phyloP scores from a whole-genome alignment of 495 filamentous ascomycete genomes.

The Penicillium coffeae region DNA sequence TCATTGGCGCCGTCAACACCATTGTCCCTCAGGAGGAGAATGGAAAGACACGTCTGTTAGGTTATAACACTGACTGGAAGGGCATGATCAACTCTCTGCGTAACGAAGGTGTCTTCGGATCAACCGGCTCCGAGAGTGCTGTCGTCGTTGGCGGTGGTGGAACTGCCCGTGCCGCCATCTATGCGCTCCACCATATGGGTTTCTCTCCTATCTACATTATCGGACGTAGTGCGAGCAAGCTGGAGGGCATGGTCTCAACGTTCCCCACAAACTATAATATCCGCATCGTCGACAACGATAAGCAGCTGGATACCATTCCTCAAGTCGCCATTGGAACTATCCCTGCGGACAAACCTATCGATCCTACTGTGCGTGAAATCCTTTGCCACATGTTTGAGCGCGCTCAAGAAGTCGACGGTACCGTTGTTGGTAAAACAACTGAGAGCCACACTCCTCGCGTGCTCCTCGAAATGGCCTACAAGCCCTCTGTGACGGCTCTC shows the following conservation, averaged over 20 bases:
- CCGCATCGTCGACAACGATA: constrained; percentile 52
- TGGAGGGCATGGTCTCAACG: constrained; percentile 59
- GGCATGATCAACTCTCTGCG: constrained; percentile 85
- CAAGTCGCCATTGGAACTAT: constrained; percentile 82
- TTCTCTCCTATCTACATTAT: constrained; percentile 84
- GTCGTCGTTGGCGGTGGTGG: constrained; percentile 85
- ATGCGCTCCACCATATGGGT: constrained; percentile 76
- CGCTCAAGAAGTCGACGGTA: constrained; percentile 37
- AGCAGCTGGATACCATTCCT: constrained; percentile 52
- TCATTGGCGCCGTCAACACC: constrained; percentile 95
- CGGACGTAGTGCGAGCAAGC: constrained; percentile 68
- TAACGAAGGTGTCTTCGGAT: constrained; percentile 57
- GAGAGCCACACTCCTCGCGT: constrained; percentile 45
- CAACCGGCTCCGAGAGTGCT: constrained; percentile 34
- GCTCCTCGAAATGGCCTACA: constrained; percentile 96
- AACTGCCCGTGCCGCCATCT: constrained; percentile 88
- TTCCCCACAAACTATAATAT: constrained; percentile 79
- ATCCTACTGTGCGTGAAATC: constrained; percentile 62
- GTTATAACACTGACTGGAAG: constrained; percentile 95
- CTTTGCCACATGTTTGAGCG: constrained; percentile 60
- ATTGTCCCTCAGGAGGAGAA: constrained; percentile 56
- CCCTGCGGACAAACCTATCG: constrained; percentile 83
- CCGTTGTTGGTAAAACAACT: constrained; percentile 21
- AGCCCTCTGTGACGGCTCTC: constrained; percentile 73
- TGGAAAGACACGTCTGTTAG: constrained; percentile 54